Evolutionary conservation across 371 early-diverging fungal species (phyloP).

Genomic region (Mucor velutinosus): DNA sequence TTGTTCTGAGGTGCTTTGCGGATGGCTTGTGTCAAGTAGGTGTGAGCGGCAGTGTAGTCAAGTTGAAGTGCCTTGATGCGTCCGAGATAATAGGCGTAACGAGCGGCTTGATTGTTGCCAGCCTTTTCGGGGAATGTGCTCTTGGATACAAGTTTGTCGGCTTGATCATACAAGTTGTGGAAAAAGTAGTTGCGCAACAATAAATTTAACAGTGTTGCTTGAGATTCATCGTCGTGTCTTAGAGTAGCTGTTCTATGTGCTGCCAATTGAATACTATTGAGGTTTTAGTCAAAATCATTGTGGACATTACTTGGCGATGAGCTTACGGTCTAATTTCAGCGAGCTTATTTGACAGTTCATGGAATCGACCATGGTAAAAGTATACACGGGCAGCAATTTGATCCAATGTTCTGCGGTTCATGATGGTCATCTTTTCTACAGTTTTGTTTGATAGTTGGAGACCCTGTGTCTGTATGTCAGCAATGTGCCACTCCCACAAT

Average conservation of each 20-base stretch:
- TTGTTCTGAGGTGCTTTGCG: constrained; percentile 93
- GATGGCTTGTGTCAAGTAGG: constrained; percentile 88
- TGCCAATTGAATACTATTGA: constrained; percentile 67
- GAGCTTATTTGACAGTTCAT: constrained; percentile 73
- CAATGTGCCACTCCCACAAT: neutral
- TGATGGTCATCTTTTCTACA: constrained; percentile 58
- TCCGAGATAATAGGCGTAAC: constrained; percentile 94
- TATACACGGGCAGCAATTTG: constrained; percentile 86
- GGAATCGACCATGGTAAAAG: constrained; percentile 91
- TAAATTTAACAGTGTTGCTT: constrained; percentile 89
- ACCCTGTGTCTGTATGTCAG: constrained; percentile 51
- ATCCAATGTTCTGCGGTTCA: constrained; percentile 91
- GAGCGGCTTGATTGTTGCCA: constrained; percentile 90
- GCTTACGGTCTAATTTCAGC: constrained; percentile 79
- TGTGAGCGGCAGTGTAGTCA: constrained; percentile 91
- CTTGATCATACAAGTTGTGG: constrained; percentile 94
- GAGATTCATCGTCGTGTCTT: constrained; percentile 83
- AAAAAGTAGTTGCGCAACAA: constrained; percentile 89
- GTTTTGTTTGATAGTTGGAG: constrained; percentile 65
- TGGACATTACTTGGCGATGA: neutral
- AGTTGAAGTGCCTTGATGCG: constrained; percentile 95
- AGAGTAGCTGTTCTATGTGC: constrained; percentile 91
- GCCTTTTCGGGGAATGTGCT: constrained; percentile 90
- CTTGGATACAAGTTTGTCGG: constrained; percentile 93
- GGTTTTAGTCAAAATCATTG: too few species aligned